Percentiles rank a stretch among this genome's conserved stretches.
These are phyloP conservation scores for Entomortierella chlamydospora DNA, from an alignment of 192 early-diverging fungal species.

Conservation along the genomic window DNA sequence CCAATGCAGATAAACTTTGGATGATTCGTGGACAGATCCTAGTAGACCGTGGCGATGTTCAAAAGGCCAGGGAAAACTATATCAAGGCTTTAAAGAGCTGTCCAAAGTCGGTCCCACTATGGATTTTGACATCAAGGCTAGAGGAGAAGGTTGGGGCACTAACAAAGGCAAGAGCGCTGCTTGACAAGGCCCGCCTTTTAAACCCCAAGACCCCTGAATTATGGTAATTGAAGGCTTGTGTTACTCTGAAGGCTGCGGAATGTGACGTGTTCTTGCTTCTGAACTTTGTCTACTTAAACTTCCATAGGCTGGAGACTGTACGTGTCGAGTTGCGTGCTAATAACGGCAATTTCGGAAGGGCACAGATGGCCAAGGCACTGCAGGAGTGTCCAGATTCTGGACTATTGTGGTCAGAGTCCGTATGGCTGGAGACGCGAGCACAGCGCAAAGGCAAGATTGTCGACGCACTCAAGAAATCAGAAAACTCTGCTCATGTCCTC, in stretches of 20 bases:
- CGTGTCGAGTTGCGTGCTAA: slow-evolving; percentile 82
- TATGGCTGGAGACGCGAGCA: slow-evolving; percentile 86
- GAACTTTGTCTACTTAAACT: background rate
- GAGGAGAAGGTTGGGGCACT: slow-evolving; percentile 76
- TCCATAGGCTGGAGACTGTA: slow-evolving; percentile 72
- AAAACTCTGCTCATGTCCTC: slow-evolving; percentile 85
- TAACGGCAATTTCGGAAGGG: slow-evolving; percentile 74
- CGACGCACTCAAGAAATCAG: slow-evolving; percentile 93
- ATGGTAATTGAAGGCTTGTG: slow-evolving; percentile 68
- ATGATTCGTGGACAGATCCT: slow-evolving; percentile 91
- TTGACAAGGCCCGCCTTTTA: slow-evolving; percentile 88
- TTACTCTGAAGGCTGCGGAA: too few relatives aligned
- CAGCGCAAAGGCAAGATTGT: slow-evolving; percentile 88
- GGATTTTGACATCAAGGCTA: slow-evolving; percentile 83
- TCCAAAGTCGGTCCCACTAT: slow-evolving; percentile 81
- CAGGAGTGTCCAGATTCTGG: slow-evolving; percentile 94
- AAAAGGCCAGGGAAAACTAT: slow-evolving; percentile 78
- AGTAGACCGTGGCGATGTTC: slow-evolving; percentile 66
- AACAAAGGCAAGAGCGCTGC: slow-evolving; percentile 81
- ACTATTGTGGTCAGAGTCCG: slow-evolving; percentile 87
- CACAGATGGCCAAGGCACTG: slow-evolving; percentile 87
- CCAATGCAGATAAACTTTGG: slow-evolving; percentile 90
- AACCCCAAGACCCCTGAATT: slow-evolving; percentile 84
- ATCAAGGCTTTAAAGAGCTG: slow-evolving; percentile 79
- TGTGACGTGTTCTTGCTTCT: background rate